Base-by-base conservation (phyloP, 345 rosid species). In the Melastoma malabathricum region DNA sequence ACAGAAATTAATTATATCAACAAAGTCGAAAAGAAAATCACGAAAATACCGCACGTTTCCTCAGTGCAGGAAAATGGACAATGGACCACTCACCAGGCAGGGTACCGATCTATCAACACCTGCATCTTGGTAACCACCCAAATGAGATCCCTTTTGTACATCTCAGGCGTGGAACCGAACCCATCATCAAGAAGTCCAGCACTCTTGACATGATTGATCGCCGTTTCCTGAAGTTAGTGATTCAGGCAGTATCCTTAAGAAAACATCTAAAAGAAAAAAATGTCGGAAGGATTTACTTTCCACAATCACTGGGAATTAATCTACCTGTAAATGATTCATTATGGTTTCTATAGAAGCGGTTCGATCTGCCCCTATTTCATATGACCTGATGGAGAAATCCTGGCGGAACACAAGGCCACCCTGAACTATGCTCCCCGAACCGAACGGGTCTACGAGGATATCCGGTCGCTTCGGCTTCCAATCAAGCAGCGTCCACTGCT, bases 401-500 rank as follows among this genome's bases (percentile, higher is more conserved):
- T 82, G 83, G 29, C 76, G 54, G 46, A 76, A 82, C 14, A 72
- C 71, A 51, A 68, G 56, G 22, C 72, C 72, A 23, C 71, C 81
- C 43, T 79, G 70, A 58, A 79, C 81, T 51, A 82, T 76, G 56
- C 73, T 74, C 12, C 89, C 89, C 41, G 85, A 50, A 25, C 92
- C 94, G 14, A 84, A 88, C 0, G 95, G 94, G 59, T 93, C 97
- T 29, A 78, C 68, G 6, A 85, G 70, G 94, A 88, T 69, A 58
- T 93, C 99, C 18, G 94, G 41, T 38, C 97, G 78, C 63, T 79
- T 81, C 0, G 95, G 94, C 67, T 88, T 93, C 97, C 95, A 85
- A 59, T 93, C 99, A 52, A 93, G 97, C 97, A 88, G 88, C 97
- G 80, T 93, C 95, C 97, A 93, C 63, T 93, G 99, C 65, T 93